phyloP scores from a whole-genome alignment of 1,139 yeast genomes.

The Taphrina confusa region DNA sequence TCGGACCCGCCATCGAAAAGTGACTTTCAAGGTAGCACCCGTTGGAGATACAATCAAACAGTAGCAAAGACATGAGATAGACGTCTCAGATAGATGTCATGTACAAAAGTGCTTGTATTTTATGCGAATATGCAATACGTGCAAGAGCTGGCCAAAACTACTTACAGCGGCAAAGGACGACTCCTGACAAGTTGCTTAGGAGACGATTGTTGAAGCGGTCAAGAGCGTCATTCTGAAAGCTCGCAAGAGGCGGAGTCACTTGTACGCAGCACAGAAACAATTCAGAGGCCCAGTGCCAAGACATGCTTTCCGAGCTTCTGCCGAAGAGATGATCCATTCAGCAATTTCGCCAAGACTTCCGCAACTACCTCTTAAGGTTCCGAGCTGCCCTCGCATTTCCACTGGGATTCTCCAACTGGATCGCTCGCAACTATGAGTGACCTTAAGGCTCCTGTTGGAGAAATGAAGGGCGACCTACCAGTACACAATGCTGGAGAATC shows the following conservation, averaged over 20 bases:
- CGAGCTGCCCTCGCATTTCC: background rate
- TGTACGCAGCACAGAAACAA: no score
- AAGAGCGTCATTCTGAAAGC: background rate
- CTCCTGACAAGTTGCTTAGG: no score
- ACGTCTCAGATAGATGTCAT: no score
- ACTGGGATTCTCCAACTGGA: background rate
- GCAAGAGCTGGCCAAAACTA: no score
- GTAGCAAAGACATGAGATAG: background rate
- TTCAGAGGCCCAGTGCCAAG: no score
- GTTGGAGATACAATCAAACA: constrained; percentile 8
- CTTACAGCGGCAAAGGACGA: no score
- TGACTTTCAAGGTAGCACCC: constrained; percentile 11
- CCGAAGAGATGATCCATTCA: background rate
- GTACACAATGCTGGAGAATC: background rate
- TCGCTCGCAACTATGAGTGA: background rate
- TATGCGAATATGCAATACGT: no score
- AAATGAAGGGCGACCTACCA: constrained; percentile 1
- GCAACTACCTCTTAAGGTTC: background rate
- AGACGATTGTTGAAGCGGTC: no score
- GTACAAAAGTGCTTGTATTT: no score
- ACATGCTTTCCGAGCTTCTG: background rate
- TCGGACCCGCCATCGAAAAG: background rate
- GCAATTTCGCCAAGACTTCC: constrained; percentile 17
- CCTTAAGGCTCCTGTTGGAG: background rate
- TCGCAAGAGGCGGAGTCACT: no score